Percentiles rank a stretch among this genome's conserved stretches.
These are phyloP conservation scores for Microcyclospora tardicrescens DNA, from an alignment of 2,329 filamentous ascomycete genomes.

Conservation along the genomic window DNA sequence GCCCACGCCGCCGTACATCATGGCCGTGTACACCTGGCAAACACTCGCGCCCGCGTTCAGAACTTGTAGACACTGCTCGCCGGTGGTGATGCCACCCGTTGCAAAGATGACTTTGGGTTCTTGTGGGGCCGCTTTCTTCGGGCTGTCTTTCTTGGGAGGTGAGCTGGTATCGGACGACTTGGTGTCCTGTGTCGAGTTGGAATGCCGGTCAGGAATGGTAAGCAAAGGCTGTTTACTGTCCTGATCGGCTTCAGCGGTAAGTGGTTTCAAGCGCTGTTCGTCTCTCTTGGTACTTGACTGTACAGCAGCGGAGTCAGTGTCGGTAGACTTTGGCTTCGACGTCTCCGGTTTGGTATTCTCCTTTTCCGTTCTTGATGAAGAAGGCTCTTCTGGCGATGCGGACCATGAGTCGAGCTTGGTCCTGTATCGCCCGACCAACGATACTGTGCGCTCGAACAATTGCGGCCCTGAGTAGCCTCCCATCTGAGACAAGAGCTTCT, in stretches of 20 bases:
- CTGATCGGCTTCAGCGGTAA: conserved; percentile 15
- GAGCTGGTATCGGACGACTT: background rate
- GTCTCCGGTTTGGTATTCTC: conserved; percentile 1
- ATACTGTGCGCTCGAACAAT: conserved; percentile 68
- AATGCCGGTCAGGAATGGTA: conserved; percentile 19
- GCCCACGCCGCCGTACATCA: conserved; percentile 51
- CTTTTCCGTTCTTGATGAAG: too few relatives aligned
- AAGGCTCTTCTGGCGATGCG: conserved; percentile 21
- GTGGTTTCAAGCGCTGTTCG: conserved; percentile 18
- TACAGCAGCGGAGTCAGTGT: background rate
- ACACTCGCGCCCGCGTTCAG: conserved; percentile 76
- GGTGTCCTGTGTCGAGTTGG: conserved; percentile 6
- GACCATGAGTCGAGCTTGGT: conserved; percentile 28
- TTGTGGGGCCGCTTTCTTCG: conserved; percentile 1
- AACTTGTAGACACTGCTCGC: conserved; percentile 66
- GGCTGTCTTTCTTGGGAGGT: too few relatives aligned
- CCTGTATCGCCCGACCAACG: conserved; percentile 69
- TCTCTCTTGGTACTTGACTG: conserved; percentile 19
- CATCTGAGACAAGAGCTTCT: conserved; percentile 55
- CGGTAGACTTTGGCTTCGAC: conserved; percentile 1
- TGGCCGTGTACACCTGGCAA: conserved; percentile 57
- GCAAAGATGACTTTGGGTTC: conserved; percentile 76
- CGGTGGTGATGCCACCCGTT: conserved; percentile 82
- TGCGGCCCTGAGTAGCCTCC: conserved; percentile 87
- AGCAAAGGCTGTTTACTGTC: conserved; percentile 20